These are phyloP conservation scores for Ceratocystiopsis sp. DNA, from an alignment of 2,329 filamentous ascomycete species.

Conservation along the genomic window DNA sequence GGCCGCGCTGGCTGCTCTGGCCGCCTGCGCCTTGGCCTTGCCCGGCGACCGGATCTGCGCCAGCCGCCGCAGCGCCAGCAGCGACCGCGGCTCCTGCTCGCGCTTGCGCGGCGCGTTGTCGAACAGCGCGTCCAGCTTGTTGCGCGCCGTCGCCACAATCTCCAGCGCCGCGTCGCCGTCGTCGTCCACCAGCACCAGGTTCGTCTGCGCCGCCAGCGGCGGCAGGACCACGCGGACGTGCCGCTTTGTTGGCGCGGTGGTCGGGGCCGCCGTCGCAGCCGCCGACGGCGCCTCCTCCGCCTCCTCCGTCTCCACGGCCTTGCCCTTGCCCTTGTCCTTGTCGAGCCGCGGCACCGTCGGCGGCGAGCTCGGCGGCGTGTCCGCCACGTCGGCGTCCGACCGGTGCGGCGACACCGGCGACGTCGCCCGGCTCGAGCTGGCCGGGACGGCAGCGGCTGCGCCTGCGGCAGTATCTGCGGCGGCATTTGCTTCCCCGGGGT, in stretches of 20 bases:
- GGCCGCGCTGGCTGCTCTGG: slow-evolving; percentile 6
- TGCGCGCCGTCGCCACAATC: slow-evolving; percentile 33
- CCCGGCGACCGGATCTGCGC: slow-evolving; percentile 51
- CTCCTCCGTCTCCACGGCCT: slow-evolving; percentile 22
- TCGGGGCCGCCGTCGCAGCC: no score
- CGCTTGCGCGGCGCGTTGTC: slow-evolving; percentile 48
- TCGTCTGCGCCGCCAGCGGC: slow-evolving; percentile 17
- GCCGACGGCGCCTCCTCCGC: slow-evolving; percentile 11
- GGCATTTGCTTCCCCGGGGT: slow-evolving; percentile 24
- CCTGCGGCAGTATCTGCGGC: no score
- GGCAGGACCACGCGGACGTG: slow-evolving; percentile 32
- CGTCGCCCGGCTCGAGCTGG: slow-evolving; percentile 20
- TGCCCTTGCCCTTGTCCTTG: slow-evolving; percentile 28
- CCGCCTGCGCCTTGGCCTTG: slow-evolving; percentile 13
- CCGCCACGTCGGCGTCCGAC: neutral
- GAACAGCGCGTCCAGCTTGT: slow-evolving; percentile 46
- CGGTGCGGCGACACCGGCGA: slow-evolving; percentile 37
- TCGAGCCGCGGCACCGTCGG: neutral
- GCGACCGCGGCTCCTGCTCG: slow-evolving; percentile 42
- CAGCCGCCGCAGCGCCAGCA: slow-evolving; percentile 54
- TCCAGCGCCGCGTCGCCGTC: slow-evolving; percentile 43
- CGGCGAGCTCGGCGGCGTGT: no score
- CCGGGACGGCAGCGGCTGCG: slow-evolving; percentile 32
- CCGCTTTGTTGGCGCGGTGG: slow-evolving; percentile 20
- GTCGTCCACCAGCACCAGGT: slow-evolving; percentile 21